A percentile compares a stretch with the other conserved stretches of the same genome.
Evolutionary conservation across 2,329 filamentous ascomycete genomes (phyloP).

Genomic region (Onygenales sp.): DNA sequence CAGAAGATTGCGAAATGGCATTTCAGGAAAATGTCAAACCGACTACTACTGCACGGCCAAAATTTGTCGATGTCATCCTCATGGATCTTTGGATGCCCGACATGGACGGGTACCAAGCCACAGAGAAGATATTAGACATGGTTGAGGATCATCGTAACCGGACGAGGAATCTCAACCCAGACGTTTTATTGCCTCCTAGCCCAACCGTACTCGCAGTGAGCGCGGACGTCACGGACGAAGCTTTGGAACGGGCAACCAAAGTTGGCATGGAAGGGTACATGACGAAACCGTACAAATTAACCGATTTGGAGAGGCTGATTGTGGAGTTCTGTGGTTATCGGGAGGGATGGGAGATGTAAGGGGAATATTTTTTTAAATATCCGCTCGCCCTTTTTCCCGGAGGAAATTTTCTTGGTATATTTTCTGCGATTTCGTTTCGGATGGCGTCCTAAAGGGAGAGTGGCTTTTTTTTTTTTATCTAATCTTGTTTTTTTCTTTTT

Average conservation of each 20-base stretch:
- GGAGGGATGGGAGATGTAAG: constrained; percentile 15
- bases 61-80: constrained; percentile 52
- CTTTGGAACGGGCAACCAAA: constrained; percentile 49
- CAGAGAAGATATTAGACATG: constrained; percentile 51
- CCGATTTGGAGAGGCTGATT: constrained; percentile 54
- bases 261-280: constrained; percentile 60
- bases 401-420: constrained; percentile 16
- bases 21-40: background rate
- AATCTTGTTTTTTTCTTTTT: too few species aligned
- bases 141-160: constrained; percentile 27
- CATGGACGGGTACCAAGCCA: constrained; percentile 63
- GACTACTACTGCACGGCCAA: constrained; percentile 18
- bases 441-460: too few species aligned
- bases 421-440: too few species aligned
- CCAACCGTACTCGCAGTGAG: constrained; percentile 53
- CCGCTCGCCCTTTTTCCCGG: too few species aligned
- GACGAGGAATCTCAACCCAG: constrained; percentile 5
- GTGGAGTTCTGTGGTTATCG: constrained; percentile 33
- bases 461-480: too few species aligned
- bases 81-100: constrained; percentile 74
- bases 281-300: constrained; percentile 57
- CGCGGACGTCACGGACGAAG: constrained; percentile 57
- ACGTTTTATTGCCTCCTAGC: constrained; percentile 26
- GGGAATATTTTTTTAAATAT: constrained; percentile 23
- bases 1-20: background rate